Evolutionary conservation across 441 rosid genomes (phyloP), one percentile per base, ranked within the genome.

Genomic region (Populus tomentosa): DNA sequence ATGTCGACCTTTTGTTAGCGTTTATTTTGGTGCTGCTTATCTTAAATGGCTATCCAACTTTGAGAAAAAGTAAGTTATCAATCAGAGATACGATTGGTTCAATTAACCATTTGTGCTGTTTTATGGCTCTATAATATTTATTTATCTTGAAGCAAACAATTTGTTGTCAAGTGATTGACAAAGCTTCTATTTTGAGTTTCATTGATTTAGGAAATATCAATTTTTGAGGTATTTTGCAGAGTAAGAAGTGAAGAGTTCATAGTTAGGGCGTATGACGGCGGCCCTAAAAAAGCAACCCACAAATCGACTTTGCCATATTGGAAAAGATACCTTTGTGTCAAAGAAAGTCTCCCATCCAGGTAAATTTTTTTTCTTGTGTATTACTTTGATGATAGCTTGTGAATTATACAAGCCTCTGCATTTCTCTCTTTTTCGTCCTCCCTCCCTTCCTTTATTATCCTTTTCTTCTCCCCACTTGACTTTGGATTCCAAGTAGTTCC

Each of bases 1-100:
- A 26, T 92, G 83, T 83, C 88, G 88, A 81, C 99, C 98, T 72
- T 91, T 95, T 46, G 88, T 86, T 76, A 92, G 88, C 76, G 89
- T 94, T 21, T 95, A 95, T 80, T 90, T 91, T 78, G 99, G 97
- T 75, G 93, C 95, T 77, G 97, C 99, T 76, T 92, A 90, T 88
- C 90, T 95, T 72, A 85, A 85, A 84, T 92, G 94, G 95, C 78
- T 95, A 79, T 89, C 93, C 46, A 86, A 89, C 81, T 91, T 88
- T 66, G 91, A 91, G 81, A 82, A 86, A 68, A 83, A 77, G 98
- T 94, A 83, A 85, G 94, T 84, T 76, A 35, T 76, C 63, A 46
- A 32, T 40, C 38, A 30, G 33, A 38, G 50, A 68, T 4, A 66
- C 23, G 13, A 33, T 42, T 63, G 26, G 16, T 68, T 53, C 76